Evolutionary conservation across 2,329 filamentous ascomycete species (phyloP), one percentile per base, ranked within the genome.

Genomic region (Alternaria sp.): DNA sequence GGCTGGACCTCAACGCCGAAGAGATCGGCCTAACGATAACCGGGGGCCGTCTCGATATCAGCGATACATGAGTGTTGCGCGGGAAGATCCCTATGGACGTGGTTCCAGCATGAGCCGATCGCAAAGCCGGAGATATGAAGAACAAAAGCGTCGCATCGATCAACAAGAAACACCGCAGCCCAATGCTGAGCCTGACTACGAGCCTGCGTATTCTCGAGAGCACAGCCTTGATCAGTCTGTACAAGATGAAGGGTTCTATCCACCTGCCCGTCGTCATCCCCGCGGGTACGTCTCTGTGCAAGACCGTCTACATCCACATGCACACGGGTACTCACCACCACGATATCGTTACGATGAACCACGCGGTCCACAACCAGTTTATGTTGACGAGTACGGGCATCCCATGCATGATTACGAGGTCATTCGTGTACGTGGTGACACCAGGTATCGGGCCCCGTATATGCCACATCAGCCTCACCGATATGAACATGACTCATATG

Each of bases 81-180:
- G 75, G 30, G 76, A 79, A 6, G 78, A 80, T n/a, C 74, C 75
- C 53, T 78, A 76, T 49, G 70, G 71, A 49, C 75, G 78, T 26
- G 76, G 73, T 8, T 67, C 77, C 7, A 79, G 74, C 62, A 77
- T 79, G 62, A 74, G 72, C 20, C 75, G 78, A 20, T 74, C 77
- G 12, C 77, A 80, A 59, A 75, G 75, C 44, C 73, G 71, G 47
- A 65, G 78, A 68, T 80, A 80, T 46, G 78, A 78, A 50, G 74
- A 79, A 55, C 73, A 78, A 23, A 73, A 75, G 10, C 77, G 78
- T 23, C 73, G 77, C 11, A 72, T 80, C 44, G 74, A 79, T 58
- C 73, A 80, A 55, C 75, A 78, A 53, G 78, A 80, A 54, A 79
- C 74, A 14, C 77, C 75, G 2, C 75, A 78, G 20, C 78, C 77